Conservation (phyloP, 2,329 filamentous ascomycete species). For the Myriosclerotinia scirpicola region DNA sequence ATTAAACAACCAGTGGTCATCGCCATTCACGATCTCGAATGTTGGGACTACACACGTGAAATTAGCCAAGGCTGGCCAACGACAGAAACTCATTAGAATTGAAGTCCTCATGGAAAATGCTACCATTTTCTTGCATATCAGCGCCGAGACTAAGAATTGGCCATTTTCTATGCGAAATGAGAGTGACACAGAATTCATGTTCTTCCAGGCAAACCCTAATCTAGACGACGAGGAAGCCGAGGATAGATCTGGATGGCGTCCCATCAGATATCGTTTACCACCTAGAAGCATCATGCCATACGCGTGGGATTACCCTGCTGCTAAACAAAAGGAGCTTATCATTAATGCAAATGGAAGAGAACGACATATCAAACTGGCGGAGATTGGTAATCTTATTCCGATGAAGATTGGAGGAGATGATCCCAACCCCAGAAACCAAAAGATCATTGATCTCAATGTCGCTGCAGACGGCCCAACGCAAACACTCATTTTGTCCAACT, state of each 20-base stretch:
- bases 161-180: constrained; percentile 99
- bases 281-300: constrained; percentile 98
- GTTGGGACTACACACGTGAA: constrained; percentile 92
- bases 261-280: constrained; percentile 87
- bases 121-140: constrained; percentile 90
- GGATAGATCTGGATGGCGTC: constrained; percentile 85
- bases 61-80: constrained; percentile 83
- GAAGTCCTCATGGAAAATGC: constrained; percentile 91
- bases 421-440: constrained; percentile 61
- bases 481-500: constrained; percentile 90
- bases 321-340: constrained; percentile 92
- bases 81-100: constrained; percentile 82
- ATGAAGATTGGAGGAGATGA: constrained; percentile 70
- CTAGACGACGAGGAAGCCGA: constrained; percentile 85
- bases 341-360: constrained; percentile 78
- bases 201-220: constrained; percentile 92
- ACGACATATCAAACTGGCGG: constrained; percentile 88
- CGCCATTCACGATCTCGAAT: constrained; percentile 95
- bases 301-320: constrained; percentile 97
- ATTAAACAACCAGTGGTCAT: constrained; percentile 95
- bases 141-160: constrained; percentile 91
- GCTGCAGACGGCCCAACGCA: constrained; percentile 94
- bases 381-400: constrained; percentile 93
- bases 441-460: constrained; percentile 96
- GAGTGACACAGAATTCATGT: constrained; percentile 93